These are phyloP conservation scores for Pseudonectria foliicola DNA, from an alignment of 2,329 filamentous ascomycete genomes.

Conservation along the genomic window DNA sequence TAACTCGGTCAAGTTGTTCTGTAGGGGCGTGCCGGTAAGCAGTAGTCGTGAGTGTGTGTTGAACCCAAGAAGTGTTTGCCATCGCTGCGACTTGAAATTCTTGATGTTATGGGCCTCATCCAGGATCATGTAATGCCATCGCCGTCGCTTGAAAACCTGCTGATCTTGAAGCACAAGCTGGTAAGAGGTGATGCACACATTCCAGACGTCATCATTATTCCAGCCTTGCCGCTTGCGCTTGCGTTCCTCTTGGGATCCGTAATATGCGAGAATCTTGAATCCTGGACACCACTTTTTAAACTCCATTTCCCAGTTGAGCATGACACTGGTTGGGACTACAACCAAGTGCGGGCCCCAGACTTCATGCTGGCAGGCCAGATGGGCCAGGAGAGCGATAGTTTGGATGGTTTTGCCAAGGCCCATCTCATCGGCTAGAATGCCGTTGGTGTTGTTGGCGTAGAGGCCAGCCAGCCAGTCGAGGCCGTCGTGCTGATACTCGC, in stretches of 20 bases:
- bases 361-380: constrained; percentile 81
- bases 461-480: constrained; percentile 93
- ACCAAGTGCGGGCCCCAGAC: constrained; percentile 96
- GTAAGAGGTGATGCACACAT: constrained; percentile 96
- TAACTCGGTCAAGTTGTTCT: constrained; percentile 93
- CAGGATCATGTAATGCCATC: constrained; percentile 97
- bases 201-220: constrained; percentile 90
- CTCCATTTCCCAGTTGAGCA: constrained; percentile 99
- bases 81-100: constrained; percentile 95
- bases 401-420: constrained; percentile 97
- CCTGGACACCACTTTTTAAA: constrained; percentile 99
- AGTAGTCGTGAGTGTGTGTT: constrained; percentile 82
- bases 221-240: constrained; percentile 87
- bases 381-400: constrained; percentile 87
- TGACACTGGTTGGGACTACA: constrained; percentile 94
- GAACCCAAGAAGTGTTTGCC: constrained; percentile 92
- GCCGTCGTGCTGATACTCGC: constrained; percentile 96
- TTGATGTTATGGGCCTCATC: constrained; percentile 99
- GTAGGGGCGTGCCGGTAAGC: constrained; percentile 87
- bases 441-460: constrained; percentile 88
- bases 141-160: constrained; percentile 82
- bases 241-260: constrained; percentile 87
- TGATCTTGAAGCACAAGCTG: constrained; percentile 93
- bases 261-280: constrained; percentile 97
- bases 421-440: constrained; percentile 97